These are phyloP conservation scores for Candida loeiensis DNA, from an alignment of 805 yeast species.

Conservation along the genomic window DNA sequence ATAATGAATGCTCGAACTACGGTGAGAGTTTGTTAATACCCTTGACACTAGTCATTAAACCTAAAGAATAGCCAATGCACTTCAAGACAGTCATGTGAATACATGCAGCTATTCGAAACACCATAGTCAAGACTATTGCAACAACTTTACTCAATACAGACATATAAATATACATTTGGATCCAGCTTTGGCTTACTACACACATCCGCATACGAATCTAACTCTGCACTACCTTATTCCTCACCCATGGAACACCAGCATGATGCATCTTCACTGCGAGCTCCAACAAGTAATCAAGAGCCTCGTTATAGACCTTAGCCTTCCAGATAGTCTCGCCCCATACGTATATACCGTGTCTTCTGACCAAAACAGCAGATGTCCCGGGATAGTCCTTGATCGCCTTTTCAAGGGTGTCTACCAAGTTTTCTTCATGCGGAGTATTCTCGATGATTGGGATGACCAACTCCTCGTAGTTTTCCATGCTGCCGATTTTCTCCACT, in stretches of 20 bases:
- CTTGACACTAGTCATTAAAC: too few relatives aligned
- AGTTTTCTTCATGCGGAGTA: conserved; percentile 82
- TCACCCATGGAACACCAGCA: conserved; percentile 53
- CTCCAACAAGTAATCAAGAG: conserved; percentile 84
- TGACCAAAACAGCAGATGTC: conserved; percentile 80
- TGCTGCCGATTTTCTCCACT: conserved; percentile 60
- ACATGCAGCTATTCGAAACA: too few relatives aligned
- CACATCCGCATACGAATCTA: background rate
- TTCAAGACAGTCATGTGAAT: too few relatives aligned
- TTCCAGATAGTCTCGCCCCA: conserved; percentile 94
- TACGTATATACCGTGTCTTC: conserved; percentile 93
- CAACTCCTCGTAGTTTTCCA: conserved; percentile 70
- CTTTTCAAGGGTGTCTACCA: conserved; percentile 59
- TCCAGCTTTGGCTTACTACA: too few relatives aligned
- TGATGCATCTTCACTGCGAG: conserved; percentile 79
- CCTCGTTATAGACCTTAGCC: conserved; percentile 90
- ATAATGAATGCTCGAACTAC: too few relatives aligned
- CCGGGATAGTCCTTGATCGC: conserved; percentile 71
- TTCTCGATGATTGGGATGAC: conserved; percentile 89
- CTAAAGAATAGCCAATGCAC: too few relatives aligned
- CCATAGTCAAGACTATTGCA: too few relatives aligned
- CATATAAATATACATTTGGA: too few relatives aligned
- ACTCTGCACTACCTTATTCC: background rate
- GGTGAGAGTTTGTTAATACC: too few relatives aligned
- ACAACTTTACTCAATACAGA: too few relatives aligned